Evolutionary conservation across 768 basidiomycete species (phyloP), one percentile per base, ranked within the genome.

Genomic region (Wakefieldia striispora): DNA sequence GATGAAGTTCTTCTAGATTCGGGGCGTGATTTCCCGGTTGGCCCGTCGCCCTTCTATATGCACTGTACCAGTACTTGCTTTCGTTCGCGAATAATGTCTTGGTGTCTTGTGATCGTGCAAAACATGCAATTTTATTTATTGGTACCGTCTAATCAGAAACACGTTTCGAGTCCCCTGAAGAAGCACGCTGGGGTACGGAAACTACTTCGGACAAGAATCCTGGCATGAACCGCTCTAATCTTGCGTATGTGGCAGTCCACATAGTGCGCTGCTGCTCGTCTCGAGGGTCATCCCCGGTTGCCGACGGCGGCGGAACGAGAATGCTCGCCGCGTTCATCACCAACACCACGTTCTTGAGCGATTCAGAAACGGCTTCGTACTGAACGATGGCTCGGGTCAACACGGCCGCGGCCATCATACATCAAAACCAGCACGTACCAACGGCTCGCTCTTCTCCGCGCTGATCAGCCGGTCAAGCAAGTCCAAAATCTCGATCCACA

Each of bases 361-460:
- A 95, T 69, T 99, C 97, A 1, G 92, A 93, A 17, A 97, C 79
- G 0, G 95, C 95, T 66, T 99, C 97, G 65, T 86, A 86, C 95
- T 98, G 3, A 1, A 58, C 1, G 51, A 16, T 3, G 6, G 6
- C 29, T 19, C 27, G 8, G 7, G 38, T 67, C 48, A 57, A 27
- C 31, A 31, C 39, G 13, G 27, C 44, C 35, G 23, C 8, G 8
- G 1, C 12, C 9, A 10, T 17, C 12, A 19, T n/a, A 47, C n/a
- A 43, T 26, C 29, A 9, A 21, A 34, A 11, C 36, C 17, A 13
- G 17, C 26, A 40, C 45, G 20, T 57, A 95, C 95, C 73, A 97
- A 68, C 61, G 92, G 91, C 63, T 94, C 95, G 39, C 83, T 78
- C 57, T 83, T 83, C 61, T 93, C 89, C 23, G 84, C 78, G 56